Base-by-base conservation (phyloP, 2,329 filamentous ascomycete genomes). In the Geosmithia flava region DNA sequence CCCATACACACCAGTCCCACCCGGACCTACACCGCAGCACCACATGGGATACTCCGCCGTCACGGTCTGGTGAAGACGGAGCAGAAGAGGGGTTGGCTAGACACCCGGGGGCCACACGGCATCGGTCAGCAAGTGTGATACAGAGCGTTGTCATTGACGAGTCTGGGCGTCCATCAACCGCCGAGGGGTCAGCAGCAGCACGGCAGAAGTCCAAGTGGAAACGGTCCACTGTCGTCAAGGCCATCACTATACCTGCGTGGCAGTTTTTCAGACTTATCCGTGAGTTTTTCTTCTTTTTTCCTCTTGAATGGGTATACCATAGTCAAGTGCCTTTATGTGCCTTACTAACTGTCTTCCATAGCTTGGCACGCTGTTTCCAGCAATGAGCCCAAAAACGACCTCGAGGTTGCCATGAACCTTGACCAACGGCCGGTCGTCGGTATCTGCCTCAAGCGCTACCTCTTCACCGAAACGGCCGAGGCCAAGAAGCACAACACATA, bases 191-290 rank as follows among this genome's bases (percentile, higher is more conserved):
- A 16, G 68, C 61, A 16, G 68, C 61, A 15, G 58, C 73, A 29
- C 60, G 70, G 41, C 66, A 69, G 52, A 68, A 62, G 61, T 66
- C 54, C 63, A 69, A 57, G 62, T 61, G 55, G 60, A 72, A 59
- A 63, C 70, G 55, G 10, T 76, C 74, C 13, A 72, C 68, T 2
- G 70, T 73, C 49, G 72, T 68, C 55, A 95, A 91, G 59, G 90
- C 95, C 57, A 85, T 97, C 15, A 83, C 91, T 50, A 95, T 97
- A 70, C 91, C 91, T 39, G 93, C 93, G 2, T 97, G 90, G 89
- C 91, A 96, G 58, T 95, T 97, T 59, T 97, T 96, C 67, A 88
- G 86, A 58, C 70, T 97, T 23, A 88, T 96, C 56, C 90, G 85
- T 89, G 69, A 67, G 85, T 73, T 39, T 19, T 44, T n/a, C 11